Conservation (phyloP, 495 filamentous ascomycete genomes). For the Trichoderma virens region DNA sequence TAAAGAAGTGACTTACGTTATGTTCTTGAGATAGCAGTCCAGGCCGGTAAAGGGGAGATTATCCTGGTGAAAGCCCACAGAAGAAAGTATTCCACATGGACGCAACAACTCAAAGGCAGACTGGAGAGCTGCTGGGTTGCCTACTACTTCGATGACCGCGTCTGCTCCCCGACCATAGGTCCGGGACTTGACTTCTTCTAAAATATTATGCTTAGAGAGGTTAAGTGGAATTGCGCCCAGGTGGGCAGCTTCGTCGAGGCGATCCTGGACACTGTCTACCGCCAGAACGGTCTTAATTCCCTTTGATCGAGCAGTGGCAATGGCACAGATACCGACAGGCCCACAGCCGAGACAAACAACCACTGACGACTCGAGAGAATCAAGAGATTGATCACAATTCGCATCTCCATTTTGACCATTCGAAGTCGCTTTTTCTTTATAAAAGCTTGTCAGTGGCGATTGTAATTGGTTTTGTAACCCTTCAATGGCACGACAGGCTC, state of each 20-base stretch:
- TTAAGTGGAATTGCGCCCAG: background rate
- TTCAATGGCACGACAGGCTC: background rate
- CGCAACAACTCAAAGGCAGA: background rate
- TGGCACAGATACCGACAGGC: background rate
- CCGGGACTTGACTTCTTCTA: background rate
- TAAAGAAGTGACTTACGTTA: background rate
- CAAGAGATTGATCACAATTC: too few relatives aligned
- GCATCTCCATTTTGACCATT: background rate
- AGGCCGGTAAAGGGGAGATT: background rate
- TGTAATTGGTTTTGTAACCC: background rate
- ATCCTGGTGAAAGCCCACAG: background rate
- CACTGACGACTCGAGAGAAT: background rate
- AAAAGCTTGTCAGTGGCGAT: background rate
- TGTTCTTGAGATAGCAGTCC: background rate
- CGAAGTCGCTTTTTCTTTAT: background rate
- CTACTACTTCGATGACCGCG: background rate
- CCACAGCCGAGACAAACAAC: background rate
- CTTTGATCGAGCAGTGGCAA: background rate
- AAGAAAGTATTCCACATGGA: background rate
- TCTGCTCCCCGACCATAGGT: background rate
- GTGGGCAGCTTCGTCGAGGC: background rate
- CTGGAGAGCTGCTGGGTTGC: background rate
- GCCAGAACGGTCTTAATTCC: background rate
- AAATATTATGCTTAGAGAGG: background rate
- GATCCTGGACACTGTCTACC: background rate